A percentile compares a stretch with the other conserved stretches of the same genome.
Conservation (phyloP, 179 eudicot species). For the Corrigiola litoralis region DNA sequence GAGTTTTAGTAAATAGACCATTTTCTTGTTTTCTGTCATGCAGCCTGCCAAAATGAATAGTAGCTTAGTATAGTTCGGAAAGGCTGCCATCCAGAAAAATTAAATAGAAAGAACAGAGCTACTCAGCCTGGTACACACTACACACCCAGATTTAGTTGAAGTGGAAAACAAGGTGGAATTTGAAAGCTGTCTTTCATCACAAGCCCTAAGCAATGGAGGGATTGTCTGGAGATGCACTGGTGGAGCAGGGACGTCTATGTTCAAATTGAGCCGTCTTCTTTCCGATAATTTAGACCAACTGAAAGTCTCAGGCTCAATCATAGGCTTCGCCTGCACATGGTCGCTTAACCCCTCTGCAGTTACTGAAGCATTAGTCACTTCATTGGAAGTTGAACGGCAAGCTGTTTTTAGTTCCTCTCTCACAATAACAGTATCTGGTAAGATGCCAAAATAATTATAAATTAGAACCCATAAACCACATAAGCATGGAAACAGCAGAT, state of each 20-base stretch:
- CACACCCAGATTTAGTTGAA: conserved; percentile 15
- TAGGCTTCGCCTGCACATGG: conserved; percentile 12
- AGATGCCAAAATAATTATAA: neutral
- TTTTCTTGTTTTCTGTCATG: too few relatives aligned
- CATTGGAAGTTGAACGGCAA: conserved; percentile 7
- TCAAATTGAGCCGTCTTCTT: conserved; percentile 19
- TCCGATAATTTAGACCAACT: conserved; percentile 25
- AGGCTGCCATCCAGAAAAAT: too few relatives aligned
- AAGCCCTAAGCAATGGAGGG: conserved; percentile 29
- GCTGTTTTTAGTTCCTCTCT: conserved; percentile 19
- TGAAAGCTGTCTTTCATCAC: conserved; percentile 17
- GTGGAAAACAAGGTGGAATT: conserved; percentile 8
- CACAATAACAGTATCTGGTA: conserved; percentile 14
- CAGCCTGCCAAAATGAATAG: too few relatives aligned
- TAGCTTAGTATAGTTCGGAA: too few relatives aligned
- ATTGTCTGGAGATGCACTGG: conserved; percentile 11
- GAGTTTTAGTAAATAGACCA: too few relatives aligned
- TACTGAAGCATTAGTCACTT: conserved; percentile 15
- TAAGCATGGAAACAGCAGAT: neutral
- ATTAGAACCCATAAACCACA: neutral
- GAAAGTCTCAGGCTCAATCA: conserved; percentile 12
- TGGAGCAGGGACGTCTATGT: conserved; percentile 25
- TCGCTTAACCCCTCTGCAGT: conserved; percentile 6
- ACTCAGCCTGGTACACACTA: conserved; percentile 14
- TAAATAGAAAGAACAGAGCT: too few relatives aligned